Evolutionary conservation across 2,329 filamentous ascomycete genomes (phyloP).

Genomic region (Colletotrichum sp.): DNA sequence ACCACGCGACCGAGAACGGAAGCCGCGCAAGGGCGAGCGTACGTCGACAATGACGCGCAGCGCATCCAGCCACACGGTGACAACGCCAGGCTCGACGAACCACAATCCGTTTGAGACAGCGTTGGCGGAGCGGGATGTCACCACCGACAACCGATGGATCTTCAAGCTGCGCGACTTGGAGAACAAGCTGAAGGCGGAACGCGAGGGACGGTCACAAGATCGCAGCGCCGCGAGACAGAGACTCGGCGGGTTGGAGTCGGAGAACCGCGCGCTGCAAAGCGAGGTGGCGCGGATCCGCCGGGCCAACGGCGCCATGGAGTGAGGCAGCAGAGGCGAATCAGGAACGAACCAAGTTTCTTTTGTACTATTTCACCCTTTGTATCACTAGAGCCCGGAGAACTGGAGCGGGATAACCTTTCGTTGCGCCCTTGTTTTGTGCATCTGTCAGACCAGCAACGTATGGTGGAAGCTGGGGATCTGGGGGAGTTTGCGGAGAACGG

Average conservation of each 20-base stretch:
- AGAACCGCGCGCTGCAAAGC: slow-evolving; percentile 73
- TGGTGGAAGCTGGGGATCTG: neutral
- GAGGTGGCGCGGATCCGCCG: slow-evolving; percentile 54
- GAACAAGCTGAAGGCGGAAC: slow-evolving; percentile 84
- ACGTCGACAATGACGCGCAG: slow-evolving; percentile 34
- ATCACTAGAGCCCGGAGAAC: neutral
- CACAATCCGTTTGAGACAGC: slow-evolving; percentile 19
- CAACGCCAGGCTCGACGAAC: slow-evolving; percentile 7
- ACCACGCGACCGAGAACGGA: slow-evolving; percentile 46
- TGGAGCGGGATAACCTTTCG: neutral
- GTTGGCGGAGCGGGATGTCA: slow-evolving; percentile 35
- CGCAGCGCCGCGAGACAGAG: slow-evolving; percentile 82
- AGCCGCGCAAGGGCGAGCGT: slow-evolving; percentile 20
- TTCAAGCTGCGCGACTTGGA: slow-evolving; percentile 87
- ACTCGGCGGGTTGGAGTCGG: slow-evolving; percentile 75
- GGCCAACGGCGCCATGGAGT: slow-evolving; percentile 17
- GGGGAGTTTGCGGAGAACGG: slow-evolving; percentile 7
- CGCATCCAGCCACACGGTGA: slow-evolving; percentile 24
- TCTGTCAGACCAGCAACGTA: neutral
- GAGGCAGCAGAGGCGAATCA: neutral
- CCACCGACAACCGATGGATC: slow-evolving; percentile 77
- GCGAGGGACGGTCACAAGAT: slow-evolving; percentile 85
- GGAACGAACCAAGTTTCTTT: neutral
- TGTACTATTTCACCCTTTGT: neutral
- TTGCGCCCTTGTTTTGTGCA: neutral